Evolutionary conservation across 139 green algal species (phyloP).

Genomic region (Haematococcus lacustris): DNA sequence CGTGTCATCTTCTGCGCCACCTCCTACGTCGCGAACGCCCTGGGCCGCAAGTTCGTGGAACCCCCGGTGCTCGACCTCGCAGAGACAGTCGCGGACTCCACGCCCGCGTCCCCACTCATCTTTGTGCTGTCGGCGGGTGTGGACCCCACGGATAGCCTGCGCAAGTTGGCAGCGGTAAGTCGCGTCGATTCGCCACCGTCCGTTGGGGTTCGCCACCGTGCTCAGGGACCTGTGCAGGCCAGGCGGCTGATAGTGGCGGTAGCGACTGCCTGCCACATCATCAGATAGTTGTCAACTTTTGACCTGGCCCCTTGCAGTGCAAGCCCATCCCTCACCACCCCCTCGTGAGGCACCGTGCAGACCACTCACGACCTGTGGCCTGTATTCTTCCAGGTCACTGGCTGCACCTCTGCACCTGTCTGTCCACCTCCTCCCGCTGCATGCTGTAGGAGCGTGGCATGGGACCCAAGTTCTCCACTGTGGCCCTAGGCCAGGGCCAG

Average conservation of each 20-base stretch:
- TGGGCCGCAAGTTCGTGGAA: conserved; percentile 77
- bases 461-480: conserved; percentile 52
- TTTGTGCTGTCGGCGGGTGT: conserved; percentile 79
- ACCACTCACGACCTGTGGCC: no score
- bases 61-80: conserved; percentile 76
- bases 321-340: neutral
- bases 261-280: no score
- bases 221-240: conserved; percentile 2
- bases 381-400: no score
- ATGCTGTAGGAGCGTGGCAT: conserved; percentile 22
- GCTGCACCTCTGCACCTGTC: no score
- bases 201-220: no score
- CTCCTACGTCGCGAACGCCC: conserved; percentile 62
- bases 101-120: conserved; percentile 56
- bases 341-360: no score
- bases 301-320: neutral
- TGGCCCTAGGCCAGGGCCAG: conserved; percentile 77
- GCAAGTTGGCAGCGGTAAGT: conserved; percentile 63
- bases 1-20: conserved; percentile 69
- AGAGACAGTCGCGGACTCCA: conserved; percentile 63
- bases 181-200: neutral
- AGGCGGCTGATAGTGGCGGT: neutral
- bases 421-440: no score
- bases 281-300: neutral
- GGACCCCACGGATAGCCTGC: conserved; percentile 69